These are phyloP conservation scores for Eucalyptus curtisii DNA, from an alignment of 345 rosid genomes.

Conservation along the genomic window DNA sequence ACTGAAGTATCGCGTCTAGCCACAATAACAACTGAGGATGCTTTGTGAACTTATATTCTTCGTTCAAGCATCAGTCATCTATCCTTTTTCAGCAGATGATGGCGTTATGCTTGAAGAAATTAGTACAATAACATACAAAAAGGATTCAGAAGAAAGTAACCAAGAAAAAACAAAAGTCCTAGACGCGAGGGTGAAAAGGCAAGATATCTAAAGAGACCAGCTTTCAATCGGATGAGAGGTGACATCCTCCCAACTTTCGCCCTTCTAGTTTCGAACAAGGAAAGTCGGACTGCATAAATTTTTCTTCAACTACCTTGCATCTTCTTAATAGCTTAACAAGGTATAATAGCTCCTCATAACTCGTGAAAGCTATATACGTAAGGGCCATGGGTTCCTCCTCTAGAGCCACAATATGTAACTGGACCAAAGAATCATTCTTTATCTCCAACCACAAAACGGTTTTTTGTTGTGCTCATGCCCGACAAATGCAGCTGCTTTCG, in stretches of 20 bases:
- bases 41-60: not conserved
- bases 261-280: not conserved
- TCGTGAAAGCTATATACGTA: not conserved
- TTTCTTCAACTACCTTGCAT: not conserved
- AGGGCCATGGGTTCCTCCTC: not conserved
- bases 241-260: not conserved
- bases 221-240: not conserved
- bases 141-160: not conserved
- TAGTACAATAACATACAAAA: not conserved
- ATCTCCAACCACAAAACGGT: slow-evolving; percentile 31
- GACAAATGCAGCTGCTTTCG: slow-evolving; percentile 62
- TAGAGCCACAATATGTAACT: not conserved
- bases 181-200: not conserved
- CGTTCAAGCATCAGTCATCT: not conserved
- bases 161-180: not conserved
- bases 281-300: not conserved
- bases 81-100: not conserved
- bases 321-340: not conserved
- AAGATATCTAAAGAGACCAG: too few relatives aligned
- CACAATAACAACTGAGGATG: not conserved
- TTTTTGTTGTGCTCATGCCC: slow-evolving; percentile 26
- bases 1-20: not conserved
- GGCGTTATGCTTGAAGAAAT: not conserved
- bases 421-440: not conserved
- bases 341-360: not conserved